Conservation (phyloP, 345 rosid genomes). For the Rhodomyrtus tomentosa region DNA sequence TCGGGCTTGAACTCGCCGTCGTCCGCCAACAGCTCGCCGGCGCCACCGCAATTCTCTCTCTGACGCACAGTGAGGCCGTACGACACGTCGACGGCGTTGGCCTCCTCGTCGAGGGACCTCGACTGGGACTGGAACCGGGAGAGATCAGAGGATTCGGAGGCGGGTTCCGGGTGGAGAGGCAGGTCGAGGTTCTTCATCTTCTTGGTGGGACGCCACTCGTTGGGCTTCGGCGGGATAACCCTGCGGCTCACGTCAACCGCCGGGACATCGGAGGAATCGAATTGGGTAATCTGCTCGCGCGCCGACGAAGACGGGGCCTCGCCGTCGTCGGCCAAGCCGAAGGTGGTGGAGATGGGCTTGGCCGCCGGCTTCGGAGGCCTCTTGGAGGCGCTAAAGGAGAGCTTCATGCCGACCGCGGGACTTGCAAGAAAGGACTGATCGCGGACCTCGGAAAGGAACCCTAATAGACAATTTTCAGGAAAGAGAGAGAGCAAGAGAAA, state of each 20-base stretch:
- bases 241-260: slow-evolving; percentile 18
- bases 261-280: slow-evolving; percentile 41
- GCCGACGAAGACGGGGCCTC: not conserved
- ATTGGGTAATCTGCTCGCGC: slow-evolving; percentile 41
- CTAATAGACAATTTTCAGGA: too few species aligned
- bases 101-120: slow-evolving; percentile 7
- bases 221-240: slow-evolving; percentile 47
- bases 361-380: slow-evolving; percentile 24
- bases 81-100: slow-evolving; percentile 7
- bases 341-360: slow-evolving; percentile 14
- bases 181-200: slow-evolving; percentile 59
- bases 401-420: slow-evolving; percentile 24
- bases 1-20: not conserved
- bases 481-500: too few species aligned
- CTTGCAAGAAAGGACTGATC: too few species aligned
- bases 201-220: slow-evolving; percentile 45
- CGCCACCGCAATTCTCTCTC: not conserved
- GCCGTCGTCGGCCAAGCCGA: slow-evolving; percentile 4
- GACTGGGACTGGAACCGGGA: slow-evolving; percentile 34
- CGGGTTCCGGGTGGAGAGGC: slow-evolving; percentile 21
- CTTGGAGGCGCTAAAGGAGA: slow-evolving; percentile 39
- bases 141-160: slow-evolving; percentile 15
- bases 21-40: not conserved
- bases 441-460: too few species aligned
- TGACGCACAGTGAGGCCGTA: slow-evolving; percentile 65